Evolutionary conservation across 805 yeast genomes (phyloP).

Genomic region (Teunomyces stri): DNA sequence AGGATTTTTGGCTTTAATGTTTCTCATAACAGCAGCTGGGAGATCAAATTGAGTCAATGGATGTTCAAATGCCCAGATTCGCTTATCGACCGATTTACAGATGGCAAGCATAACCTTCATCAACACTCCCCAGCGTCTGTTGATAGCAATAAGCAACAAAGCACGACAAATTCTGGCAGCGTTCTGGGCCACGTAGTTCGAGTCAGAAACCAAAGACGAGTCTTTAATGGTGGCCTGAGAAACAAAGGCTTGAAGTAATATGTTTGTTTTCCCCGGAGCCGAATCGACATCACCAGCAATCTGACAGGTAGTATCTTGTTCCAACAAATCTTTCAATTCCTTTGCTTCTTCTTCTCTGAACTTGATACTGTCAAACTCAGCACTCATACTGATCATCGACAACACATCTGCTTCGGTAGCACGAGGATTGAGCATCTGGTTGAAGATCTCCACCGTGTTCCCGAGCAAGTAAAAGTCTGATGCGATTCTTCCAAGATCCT

Average conservation of each 20-base stretch:
- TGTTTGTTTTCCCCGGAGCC: conserved; percentile 82
- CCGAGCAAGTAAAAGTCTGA: conserved; percentile 88
- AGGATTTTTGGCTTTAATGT: conserved; percentile 62
- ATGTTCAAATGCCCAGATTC: conserved; percentile 88
- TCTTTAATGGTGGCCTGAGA: conserved; percentile 72
- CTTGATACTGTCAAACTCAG: conserved; percentile 88
- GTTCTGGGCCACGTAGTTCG: conserved; percentile 93
- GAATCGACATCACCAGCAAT: conserved; percentile 74
- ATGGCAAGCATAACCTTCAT: conserved; percentile 71
- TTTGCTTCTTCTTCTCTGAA: conserved; percentile 81
- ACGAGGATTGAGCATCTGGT: conserved; percentile 73
- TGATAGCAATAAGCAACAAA: conserved; percentile 78
- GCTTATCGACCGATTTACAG: conserved; percentile 81
- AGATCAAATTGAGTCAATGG: conserved; percentile 86
- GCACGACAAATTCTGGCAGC: conserved; percentile 93
- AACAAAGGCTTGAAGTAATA: conserved; percentile 82
- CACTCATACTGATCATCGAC: conserved; percentile 85
- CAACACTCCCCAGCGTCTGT: conserved; percentile 87
- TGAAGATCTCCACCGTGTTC: conserved; percentile 85
- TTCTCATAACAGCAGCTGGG: conserved; percentile 61
- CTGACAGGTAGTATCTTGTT: conserved; percentile 67
- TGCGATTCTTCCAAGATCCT: conserved; percentile 91
- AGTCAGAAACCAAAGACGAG: conserved; percentile 80
- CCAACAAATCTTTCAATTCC: conserved; percentile 65
- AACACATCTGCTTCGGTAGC: conserved; percentile 92